Conservation (phyloP, 2,329 filamentous ascomycete species). For the Arthrobotrys iridis region DNA sequence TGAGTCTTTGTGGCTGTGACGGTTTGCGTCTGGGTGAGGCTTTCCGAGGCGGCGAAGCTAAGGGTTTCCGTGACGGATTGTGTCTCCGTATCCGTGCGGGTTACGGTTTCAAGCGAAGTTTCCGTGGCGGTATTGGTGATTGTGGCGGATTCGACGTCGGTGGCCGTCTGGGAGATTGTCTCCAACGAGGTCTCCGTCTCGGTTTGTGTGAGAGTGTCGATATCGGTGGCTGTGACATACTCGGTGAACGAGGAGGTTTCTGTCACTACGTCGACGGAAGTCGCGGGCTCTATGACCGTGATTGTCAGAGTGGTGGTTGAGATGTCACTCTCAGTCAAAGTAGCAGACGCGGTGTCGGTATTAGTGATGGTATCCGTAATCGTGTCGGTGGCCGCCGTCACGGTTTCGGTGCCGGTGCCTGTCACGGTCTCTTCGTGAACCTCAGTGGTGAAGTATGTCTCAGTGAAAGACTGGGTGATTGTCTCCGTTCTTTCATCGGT, state of each 20-base stretch:
- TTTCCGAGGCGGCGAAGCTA: slow-evolving; percentile 5
- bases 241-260: not conserved
- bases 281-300: not conserved
- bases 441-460: slow-evolving; percentile 23
- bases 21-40: slow-evolving; percentile 4
- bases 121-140: slow-evolving; percentile 17
- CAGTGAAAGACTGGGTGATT: not conserved
- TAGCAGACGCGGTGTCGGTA: not conserved
- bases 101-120: not conserved
- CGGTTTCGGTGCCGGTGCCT: not conserved
- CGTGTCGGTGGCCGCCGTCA: not conserved
- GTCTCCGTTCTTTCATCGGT: not conserved
- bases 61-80: not conserved
- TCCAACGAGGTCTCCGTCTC: not conserved
- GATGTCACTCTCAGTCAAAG: not conserved
- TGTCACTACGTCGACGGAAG: not conserved
- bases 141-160: not conserved
- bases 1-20: not conserved
- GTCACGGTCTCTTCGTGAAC: not conserved
- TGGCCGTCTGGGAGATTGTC: slow-evolving; percentile 4
- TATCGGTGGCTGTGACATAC: not conserved
- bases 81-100: slow-evolving; percentile 5
- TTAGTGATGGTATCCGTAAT: slow-evolving; percentile 1
- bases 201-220: not conserved
- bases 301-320: not conserved